Base-by-base conservation (phyloP, 2,329 filamentous ascomycete genomes). In the Venturia aucupariae region DNA sequence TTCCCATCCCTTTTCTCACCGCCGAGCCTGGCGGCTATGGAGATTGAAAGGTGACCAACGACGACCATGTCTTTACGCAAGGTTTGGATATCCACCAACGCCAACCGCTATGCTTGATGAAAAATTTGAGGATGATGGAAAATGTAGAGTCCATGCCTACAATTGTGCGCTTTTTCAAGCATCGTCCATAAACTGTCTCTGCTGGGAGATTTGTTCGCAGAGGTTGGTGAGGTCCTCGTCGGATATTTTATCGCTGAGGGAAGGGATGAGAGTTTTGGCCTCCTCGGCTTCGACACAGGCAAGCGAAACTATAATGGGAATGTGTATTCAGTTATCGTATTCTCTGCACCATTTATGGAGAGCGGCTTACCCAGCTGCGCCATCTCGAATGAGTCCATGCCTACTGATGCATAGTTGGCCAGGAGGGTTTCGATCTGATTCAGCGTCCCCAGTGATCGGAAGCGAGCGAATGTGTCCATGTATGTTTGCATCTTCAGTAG, bases 201-300 rank as follows among this genome's bases (percentile, higher is more conserved):
- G 51, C 30, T 57, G 51, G 4, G 41, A 39, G 27, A 97, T 88
- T 79, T 99, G 92, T 72, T 96, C 88, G 65, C 99, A 82, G 65
- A 97, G 80, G 67, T 92, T 88, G 76, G 96, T 88, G 68, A 99
- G 78, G 69, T 96, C 90, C 42, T 91, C 89, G 74, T 97, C 93
- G 67, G 84, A 84, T 72, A 97, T 95, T 79, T 99, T 99, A 76
- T 92, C 87, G 61, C 24, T 39, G 42, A 65, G 30, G 69, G 84
- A 96, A 0, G 94, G 95, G 67, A 99, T 96, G 65, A 99, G 82
- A 10, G 91, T 96, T 79, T 96, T 97, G 66, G 94, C 94, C 78
- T 99, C 95, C 73, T 99, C 94, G 65, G 91, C 89, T 55, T 87
- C 89, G 71, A 96, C 92, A 74, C 92, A 96, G 76, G 92, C 96